phyloP scores from a whole-genome alignment of 1,284 basidiomycete species.

The Trichosporon sp. region DNA sequence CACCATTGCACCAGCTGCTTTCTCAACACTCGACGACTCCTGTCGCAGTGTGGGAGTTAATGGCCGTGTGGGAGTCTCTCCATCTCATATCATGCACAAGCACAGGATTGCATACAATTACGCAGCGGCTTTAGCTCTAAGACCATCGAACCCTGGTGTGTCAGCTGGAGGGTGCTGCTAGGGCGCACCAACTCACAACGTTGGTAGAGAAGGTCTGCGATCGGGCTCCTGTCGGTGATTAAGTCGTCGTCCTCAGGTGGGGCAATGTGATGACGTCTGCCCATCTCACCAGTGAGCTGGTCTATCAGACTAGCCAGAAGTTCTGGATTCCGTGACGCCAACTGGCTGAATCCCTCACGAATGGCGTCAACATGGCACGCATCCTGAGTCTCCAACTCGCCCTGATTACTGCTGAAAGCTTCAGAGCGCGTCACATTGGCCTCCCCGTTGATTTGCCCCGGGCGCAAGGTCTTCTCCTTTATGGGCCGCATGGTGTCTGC shows the following conservation, averaged over 20 bases:
- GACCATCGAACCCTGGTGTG: neutral
- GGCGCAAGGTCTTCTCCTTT: neutral
- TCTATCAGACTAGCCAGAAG: conserved; percentile 79
- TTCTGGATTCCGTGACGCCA: conserved; percentile 72
- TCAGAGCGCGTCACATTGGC: neutral
- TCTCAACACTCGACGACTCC: no score
- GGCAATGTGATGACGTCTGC: neutral
- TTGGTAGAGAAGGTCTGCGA: conserved; percentile 88
- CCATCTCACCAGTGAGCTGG: conserved; percentile 78
- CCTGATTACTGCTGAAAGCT: neutral
- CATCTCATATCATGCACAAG: no score
- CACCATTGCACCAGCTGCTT: no score
- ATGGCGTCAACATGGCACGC: conserved; percentile 46
- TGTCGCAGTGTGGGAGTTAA: no score
- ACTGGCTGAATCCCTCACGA: conserved; percentile 76
- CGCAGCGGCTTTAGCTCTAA: neutral
- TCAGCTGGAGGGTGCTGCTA: neutral
- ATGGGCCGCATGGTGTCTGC: no score
- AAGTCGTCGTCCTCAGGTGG: conserved; percentile 11
- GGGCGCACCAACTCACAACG: conserved; percentile 56
- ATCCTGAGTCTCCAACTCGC: conserved; percentile 5
- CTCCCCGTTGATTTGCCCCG: neutral
- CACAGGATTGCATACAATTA: neutral
- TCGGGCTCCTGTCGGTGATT: conserved; percentile 56
- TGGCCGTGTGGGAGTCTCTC: no score